Conservation (phyloP, 345 rosid genomes). For the Rubroshorea leprosula region DNA sequence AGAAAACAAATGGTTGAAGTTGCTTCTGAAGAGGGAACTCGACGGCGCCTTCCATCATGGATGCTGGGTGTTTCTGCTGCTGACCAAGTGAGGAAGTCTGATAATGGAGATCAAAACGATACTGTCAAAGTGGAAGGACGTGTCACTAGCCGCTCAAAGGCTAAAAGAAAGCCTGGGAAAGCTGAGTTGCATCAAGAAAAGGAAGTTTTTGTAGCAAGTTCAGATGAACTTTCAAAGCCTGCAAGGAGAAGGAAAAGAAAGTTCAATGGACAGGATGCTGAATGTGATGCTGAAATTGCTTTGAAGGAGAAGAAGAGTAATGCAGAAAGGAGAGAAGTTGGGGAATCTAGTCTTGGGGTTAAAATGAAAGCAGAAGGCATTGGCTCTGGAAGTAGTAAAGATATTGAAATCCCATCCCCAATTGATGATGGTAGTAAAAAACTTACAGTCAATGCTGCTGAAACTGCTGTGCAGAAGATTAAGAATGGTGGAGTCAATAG, state of each 20-base stretch:
- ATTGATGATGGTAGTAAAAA: conserved; percentile 14
- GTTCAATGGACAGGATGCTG: conserved; percentile 3
- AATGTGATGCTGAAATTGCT: conserved; percentile 3
- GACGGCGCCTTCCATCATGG: conserved; percentile 17
- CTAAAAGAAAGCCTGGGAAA: neutral
- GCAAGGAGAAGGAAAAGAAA: conserved; percentile 11
- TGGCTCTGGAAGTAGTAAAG: neutral
- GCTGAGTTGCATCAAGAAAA: conserved; percentile 6
- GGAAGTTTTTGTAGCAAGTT: neutral
- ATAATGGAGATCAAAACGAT: neutral
- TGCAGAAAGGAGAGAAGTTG: conserved; percentile 4
- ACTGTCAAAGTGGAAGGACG: neutral
- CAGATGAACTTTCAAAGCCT: neutral
- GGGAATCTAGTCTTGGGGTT: conserved; percentile 1
- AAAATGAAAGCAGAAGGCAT: conserved; percentile 15
- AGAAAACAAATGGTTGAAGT: conserved; percentile 11
- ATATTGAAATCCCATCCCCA: neutral
- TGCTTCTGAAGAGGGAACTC: conserved; percentile 5
- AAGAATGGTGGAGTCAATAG: neutral
- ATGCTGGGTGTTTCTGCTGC: conserved; percentile 9
- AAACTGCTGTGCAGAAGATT: conserved; percentile 3
- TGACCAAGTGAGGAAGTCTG: neutral
- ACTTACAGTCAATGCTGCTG: conserved; percentile 24
- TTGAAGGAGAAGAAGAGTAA: neutral
- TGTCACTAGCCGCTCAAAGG: conserved; percentile 3